Conservation (phyloP, 2,329 filamentous ascomycete species). For the Biscogniauxia sp. region DNA sequence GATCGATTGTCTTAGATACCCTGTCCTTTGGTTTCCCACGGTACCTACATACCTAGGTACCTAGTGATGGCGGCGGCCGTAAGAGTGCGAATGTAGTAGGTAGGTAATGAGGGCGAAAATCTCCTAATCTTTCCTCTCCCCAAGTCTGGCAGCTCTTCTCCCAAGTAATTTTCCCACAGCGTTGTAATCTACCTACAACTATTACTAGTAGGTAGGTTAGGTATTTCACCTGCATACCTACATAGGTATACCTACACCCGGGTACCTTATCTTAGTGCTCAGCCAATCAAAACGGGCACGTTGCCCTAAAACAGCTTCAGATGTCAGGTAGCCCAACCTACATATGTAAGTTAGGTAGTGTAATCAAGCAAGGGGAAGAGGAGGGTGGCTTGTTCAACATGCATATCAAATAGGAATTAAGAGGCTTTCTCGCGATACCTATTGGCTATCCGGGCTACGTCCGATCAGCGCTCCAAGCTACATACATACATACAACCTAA, state of each 20-base stretch:
- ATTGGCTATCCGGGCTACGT: constrained; percentile 15
- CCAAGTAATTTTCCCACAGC: too few species aligned
- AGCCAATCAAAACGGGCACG: constrained; percentile 27
- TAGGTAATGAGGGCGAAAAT: neutral
- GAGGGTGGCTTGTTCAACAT: constrained; percentile 7
- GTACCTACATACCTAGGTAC: too few species aligned
- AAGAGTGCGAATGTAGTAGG: neutral
- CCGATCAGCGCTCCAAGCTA: constrained; percentile 8
- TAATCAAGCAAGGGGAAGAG: neutral
- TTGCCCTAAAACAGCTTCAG: constrained; percentile 17
- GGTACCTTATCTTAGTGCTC: constrained; percentile 19
- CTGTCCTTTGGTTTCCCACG: neutral
- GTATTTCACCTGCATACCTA: too few species aligned
- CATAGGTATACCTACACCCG: too few species aligned
- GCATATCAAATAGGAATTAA: constrained; percentile 8
- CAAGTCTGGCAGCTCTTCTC: too few species aligned
- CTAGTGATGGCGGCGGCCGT: too few species aligned
- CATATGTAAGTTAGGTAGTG: neutral
- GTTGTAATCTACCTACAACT: too few species aligned
- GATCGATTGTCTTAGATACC: neutral
- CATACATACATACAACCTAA: too few species aligned
- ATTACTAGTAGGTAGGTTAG: too few species aligned
- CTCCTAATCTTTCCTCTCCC: neutral
- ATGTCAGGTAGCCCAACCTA: neutral
- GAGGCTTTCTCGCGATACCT: constrained; percentile 9